These are phyloP conservation scores for Talaromyces albobiverticillius DNA, from an alignment of 2,329 filamentous ascomycete species.

Conservation along the genomic window DNA sequence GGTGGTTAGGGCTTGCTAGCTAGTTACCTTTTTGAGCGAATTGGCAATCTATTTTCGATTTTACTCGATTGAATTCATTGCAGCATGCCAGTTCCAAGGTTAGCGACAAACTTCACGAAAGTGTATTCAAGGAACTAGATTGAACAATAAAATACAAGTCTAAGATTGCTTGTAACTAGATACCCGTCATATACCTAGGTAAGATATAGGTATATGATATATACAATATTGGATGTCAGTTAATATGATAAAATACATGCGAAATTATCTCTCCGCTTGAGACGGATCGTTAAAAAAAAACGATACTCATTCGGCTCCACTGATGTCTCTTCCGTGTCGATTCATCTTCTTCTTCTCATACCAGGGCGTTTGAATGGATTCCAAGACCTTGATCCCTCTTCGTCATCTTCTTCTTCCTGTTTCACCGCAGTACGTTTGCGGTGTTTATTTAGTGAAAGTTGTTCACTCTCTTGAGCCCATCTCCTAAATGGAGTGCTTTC, in stretches of 20 bases:
- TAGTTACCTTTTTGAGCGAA: too few species aligned
- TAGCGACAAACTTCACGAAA: too few species aligned
- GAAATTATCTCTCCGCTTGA: neutral
- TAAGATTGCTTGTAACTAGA: too few species aligned
- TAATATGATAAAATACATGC: neutral
- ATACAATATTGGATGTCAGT: neutral
- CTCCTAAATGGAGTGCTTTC: slow-evolving; percentile 38
- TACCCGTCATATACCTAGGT: too few species aligned
- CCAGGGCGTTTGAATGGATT: neutral
- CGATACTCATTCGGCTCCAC: neutral
- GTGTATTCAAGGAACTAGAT: too few species aligned
- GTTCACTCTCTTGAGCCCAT: slow-evolving; percentile 24
- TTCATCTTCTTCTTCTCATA: neutral
- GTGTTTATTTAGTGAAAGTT: too few species aligned
- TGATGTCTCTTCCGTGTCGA: neutral
- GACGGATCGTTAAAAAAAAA: neutral
- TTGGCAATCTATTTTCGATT: too few species aligned
- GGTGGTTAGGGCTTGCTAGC: too few species aligned
- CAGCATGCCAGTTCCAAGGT: too few species aligned
- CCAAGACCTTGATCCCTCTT: neutral
- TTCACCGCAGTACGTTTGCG: neutral
- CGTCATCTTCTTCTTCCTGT: neutral
- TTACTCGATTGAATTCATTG: too few species aligned
- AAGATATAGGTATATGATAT: neutral
- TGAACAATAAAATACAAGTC: too few species aligned